These are phyloP conservation scores for Dioszegia aurantiaca DNA, from an alignment of 768 basidiomycete genomes.

Conservation along the genomic window DNA sequence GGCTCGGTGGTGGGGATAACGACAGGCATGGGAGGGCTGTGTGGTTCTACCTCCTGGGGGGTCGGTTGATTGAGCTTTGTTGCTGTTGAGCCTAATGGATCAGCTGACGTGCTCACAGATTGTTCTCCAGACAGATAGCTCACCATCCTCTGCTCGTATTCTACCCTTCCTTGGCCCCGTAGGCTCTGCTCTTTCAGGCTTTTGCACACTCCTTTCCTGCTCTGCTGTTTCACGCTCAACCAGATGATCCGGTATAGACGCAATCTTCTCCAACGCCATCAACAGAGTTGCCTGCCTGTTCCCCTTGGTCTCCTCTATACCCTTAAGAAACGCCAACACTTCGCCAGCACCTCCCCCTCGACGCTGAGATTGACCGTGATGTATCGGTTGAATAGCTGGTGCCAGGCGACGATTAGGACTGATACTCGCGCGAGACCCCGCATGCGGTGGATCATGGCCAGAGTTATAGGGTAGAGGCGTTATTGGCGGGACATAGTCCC, in stretches of 20 bases:
- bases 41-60: not conserved
- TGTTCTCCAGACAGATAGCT: too few species aligned
- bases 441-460: slow-evolving; percentile 5
- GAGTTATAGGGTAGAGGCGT: not conserved
- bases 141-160: too few species aligned
- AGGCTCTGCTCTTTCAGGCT: too few species aligned
- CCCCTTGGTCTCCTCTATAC: slow-evolving; percentile 1
- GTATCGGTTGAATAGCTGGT: too few species aligned
- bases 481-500: slow-evolving; percentile 10
- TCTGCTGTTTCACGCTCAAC: not conserved
- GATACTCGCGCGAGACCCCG: too few species aligned
- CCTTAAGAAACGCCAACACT: slow-evolving; percentile 1
- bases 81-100: too few species aligned
- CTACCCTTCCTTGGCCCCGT: too few species aligned
- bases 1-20: too few species aligned
- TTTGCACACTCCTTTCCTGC: not conserved
- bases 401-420: not conserved
- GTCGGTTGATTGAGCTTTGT: too few species aligned
- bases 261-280: slow-evolving; percentile 5
- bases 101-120: too few species aligned
- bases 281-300: not conserved
- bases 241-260: not conserved
- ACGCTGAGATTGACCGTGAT: too few species aligned
- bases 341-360: not conserved
- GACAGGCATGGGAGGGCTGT: not conserved